These are phyloP conservation scores for Exserohilum turcica DNA, from an alignment of 2,329 filamentous ascomycete species.

Conservation along the genomic window DNA sequence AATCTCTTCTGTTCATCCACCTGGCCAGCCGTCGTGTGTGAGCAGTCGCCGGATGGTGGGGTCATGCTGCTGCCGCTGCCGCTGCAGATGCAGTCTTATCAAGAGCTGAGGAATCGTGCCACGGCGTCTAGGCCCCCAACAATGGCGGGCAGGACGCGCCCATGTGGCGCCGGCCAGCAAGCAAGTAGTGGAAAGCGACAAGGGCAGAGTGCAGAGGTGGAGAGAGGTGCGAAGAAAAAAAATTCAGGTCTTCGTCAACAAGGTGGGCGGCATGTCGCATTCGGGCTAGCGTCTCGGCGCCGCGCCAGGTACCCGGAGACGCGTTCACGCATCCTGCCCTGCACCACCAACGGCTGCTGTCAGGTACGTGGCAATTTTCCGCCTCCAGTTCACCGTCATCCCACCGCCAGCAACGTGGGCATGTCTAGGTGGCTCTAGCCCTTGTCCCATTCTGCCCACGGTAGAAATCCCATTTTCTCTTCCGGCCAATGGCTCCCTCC, in stretches of 20 bases:
- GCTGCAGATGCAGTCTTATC: neutral
- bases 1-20: slow-evolving; percentile 5
- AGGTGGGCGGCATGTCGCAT: neutral
- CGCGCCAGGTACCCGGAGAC: slow-evolving; percentile 6
- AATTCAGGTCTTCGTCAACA: neutral
- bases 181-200: neutral
- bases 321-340: slow-evolving; percentile 6
- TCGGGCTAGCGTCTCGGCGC: neutral
- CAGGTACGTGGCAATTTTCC: slow-evolving; percentile 4
- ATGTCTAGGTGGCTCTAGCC: neutral
- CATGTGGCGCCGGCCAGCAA: neutral
- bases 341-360: neutral
- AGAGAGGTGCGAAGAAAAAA: neutral
- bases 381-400: neutral
- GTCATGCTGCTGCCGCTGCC: neutral
- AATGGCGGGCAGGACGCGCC: neutral
- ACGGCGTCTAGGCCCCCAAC: neutral
- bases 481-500: neutral
- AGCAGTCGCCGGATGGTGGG: slow-evolving; percentile 1
- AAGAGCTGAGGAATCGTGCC: neutral
- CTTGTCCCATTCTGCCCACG: neutral
- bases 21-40: slow-evolving; percentile 2
- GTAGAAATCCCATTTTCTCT: neutral
- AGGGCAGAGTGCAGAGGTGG: neutral
- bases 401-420: neutral